A percentile compares a stretch with the other conserved stretches of the same genome.
phyloP scores from a whole-genome alignment of 2,329 filamentous ascomycete species.

The Pyrenophora seminiperda region DNA sequence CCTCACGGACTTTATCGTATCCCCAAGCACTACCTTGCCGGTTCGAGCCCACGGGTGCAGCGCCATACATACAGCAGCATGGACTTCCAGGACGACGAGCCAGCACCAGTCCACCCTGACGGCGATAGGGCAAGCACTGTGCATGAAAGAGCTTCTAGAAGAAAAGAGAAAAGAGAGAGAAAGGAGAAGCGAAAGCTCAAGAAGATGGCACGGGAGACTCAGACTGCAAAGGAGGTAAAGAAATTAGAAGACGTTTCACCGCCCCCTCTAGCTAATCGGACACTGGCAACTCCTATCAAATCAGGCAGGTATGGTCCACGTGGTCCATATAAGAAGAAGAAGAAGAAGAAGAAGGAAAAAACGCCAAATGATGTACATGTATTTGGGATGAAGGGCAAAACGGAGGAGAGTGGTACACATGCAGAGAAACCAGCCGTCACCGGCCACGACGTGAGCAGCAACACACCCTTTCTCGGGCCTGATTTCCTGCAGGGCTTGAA shows the following conservation, averaged over 20 bases:
- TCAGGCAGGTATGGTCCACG: conserved; percentile 11
- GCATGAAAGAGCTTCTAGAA: neutral
- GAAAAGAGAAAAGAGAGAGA: conserved; percentile 8
- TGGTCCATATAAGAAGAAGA: conserved; percentile 13
- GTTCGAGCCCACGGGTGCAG: conserved; percentile 1
- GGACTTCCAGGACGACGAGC: conserved; percentile 20
- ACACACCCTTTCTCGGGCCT: conserved; percentile 4
- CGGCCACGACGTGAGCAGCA: neutral
- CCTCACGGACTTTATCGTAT: conserved; percentile 33
- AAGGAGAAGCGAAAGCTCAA: conserved; percentile 12
- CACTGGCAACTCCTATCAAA: conserved; percentile 5
- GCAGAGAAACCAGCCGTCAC: neutral
- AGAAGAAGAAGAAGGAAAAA: conserved; percentile 10
- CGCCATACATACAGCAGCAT: conserved; percentile 29
- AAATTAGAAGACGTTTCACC: neutral
- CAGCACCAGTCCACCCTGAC: neutral
- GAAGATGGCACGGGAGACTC: conserved; percentile 3
- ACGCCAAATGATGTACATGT: neutral
- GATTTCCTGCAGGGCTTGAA: conserved; percentile 19
- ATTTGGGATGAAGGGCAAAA: conserved; percentile 27
- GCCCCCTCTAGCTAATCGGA: conserved; percentile 1
- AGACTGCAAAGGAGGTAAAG: neutral
- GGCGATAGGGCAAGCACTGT: neutral
- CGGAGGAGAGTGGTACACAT: conserved; percentile 10
- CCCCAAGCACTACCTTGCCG: conserved; percentile 29